Evolutionary conservation across 2,329 filamentous ascomycete species (phyloP).

Genomic region (Aspergillus ochraceoroseus): DNA sequence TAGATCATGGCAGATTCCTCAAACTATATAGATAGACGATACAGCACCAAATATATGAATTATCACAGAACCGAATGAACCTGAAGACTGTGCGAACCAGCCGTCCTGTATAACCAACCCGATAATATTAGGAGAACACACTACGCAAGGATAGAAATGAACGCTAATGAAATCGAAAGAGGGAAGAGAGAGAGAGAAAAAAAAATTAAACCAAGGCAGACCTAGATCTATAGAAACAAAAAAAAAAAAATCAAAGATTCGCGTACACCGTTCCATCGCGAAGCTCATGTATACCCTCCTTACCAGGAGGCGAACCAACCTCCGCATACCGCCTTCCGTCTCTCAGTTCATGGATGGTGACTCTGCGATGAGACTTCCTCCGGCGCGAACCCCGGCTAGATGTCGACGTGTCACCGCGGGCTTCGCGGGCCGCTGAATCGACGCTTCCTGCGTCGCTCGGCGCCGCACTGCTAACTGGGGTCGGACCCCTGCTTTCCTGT

Average conservation of each 20-base stretch:
- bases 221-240: neutral
- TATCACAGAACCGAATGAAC: no score
- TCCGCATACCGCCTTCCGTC: slow-evolving; percentile 42
- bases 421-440: slow-evolving; percentile 23
- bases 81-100: neutral
- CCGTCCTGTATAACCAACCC: slow-evolving; percentile 3
- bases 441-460: slow-evolving; percentile 34
- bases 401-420: slow-evolving; percentile 18
- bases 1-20: no score
- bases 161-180: no score
- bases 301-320: slow-evolving; percentile 36
- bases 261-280: slow-evolving; percentile 44
- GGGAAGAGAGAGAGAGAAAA: neutral
- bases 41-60: no score
- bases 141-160: no score
- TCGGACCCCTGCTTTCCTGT: slow-evolving; percentile 26
- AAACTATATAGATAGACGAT: neutral
- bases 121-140: no score
- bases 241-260: slow-evolving; percentile 28
- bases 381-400: slow-evolving; percentile 29
- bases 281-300: slow-evolving; percentile 41
- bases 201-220: neutral
- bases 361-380: slow-evolving; percentile 31
- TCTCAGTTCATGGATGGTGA: slow-evolving; percentile 43
- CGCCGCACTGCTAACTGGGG: slow-evolving; percentile 25